Evolutionary conservation across 2,329 filamentous ascomycete genomes (phyloP).

Genomic region (Fusarium mundagurra): DNA sequence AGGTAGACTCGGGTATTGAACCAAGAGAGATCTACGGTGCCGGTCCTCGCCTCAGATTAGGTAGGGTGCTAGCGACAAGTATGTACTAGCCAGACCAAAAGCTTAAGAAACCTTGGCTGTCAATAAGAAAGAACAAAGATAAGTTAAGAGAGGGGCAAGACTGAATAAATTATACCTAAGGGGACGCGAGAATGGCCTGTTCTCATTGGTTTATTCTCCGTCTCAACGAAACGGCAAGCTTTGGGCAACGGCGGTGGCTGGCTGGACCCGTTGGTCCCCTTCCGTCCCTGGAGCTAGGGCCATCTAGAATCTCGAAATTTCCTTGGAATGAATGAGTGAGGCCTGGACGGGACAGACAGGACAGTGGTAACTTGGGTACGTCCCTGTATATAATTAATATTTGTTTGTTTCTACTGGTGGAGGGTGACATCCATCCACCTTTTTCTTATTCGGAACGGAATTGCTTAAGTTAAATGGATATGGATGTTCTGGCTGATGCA

Average conservation of each 20-base stretch:
- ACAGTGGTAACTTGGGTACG: neutral
- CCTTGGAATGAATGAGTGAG: slow-evolving; percentile 23
- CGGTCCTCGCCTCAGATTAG: slow-evolving; percentile 24
- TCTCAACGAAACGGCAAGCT: slow-evolving; percentile 35
- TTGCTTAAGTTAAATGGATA: neutral
- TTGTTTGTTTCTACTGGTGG: slow-evolving; percentile 7
- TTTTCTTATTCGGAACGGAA: slow-evolving; percentile 23
- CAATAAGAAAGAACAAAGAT: slow-evolving; percentile 17
- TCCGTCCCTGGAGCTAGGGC: slow-evolving; percentile 26
- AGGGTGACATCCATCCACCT: slow-evolving; percentile 28
- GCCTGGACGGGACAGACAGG: neutral
- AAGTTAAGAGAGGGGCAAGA: slow-evolving; percentile 24
- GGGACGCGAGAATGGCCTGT: slow-evolving; percentile 1
- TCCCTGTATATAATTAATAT: neutral
- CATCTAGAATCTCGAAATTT: slow-evolving; percentile 25
- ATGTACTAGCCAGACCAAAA: slow-evolving; percentile 19
- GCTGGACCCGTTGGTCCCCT: slow-evolving; percentile 17
- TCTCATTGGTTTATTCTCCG: neutral
- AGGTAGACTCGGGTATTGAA: slow-evolving; percentile 14
- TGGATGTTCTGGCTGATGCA: slow-evolving; percentile 2
- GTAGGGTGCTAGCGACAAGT: slow-evolving; percentile 13
- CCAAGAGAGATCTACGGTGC: slow-evolving; percentile 28
- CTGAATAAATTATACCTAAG: neutral
- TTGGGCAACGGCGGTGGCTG: slow-evolving; percentile 30
- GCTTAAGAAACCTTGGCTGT: slow-evolving; percentile 26